Percentiles rank a stretch among this genome's conserved stretches.
These are phyloP conservation scores for Neurospora sp. DNA, from an alignment of 495 filamentous ascomycete genomes.

Conservation along the genomic window DNA sequence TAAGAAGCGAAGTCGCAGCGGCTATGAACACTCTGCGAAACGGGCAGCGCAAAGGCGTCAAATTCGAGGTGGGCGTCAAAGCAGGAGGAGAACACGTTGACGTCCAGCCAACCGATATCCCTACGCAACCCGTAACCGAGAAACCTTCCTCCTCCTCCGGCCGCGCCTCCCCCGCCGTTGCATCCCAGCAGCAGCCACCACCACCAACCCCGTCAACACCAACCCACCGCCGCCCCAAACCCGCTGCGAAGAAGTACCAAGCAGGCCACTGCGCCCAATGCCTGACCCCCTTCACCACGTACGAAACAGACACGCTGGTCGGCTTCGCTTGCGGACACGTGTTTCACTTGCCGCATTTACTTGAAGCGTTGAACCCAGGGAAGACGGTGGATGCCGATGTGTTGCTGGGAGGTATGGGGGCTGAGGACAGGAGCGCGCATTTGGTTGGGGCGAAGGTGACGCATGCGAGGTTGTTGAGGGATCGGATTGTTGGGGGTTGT, in stretches of 20 bases:
- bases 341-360: constrained; percentile 78
- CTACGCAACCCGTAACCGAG: constrained; percentile 7
- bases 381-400: constrained; percentile 19
- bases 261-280: constrained; percentile 56
- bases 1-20: constrained; percentile 74
- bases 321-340: constrained; percentile 89
- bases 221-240: constrained; percentile 6
- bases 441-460: constrained; percentile 77
- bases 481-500: constrained; percentile 61
- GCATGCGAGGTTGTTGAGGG: constrained; percentile 68
- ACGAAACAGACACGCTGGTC: constrained; percentile 68
- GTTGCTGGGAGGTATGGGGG: constrained; percentile 17
- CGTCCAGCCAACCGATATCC: constrained; percentile 24
- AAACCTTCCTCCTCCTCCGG: constrained; percentile 3
- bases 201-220: not conserved
- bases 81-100: constrained; percentile 28
- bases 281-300: constrained; percentile 44
- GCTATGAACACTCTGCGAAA: constrained; percentile 68
- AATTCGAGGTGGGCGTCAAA: constrained; percentile 63
- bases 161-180: not conserved
- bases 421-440: constrained; percentile 30
- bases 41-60: constrained; percentile 74
- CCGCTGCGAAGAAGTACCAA: constrained; percentile 17
- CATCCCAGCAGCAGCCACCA: not conserved
- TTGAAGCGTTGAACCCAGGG: constrained; percentile 38